A percentile compares a stretch with the other conserved stretches of the same genome.
Evolutionary conservation across 2,329 filamentous ascomycete genomes (phyloP).

Genomic region (Neophaeococcomyces mojaviensis): DNA sequence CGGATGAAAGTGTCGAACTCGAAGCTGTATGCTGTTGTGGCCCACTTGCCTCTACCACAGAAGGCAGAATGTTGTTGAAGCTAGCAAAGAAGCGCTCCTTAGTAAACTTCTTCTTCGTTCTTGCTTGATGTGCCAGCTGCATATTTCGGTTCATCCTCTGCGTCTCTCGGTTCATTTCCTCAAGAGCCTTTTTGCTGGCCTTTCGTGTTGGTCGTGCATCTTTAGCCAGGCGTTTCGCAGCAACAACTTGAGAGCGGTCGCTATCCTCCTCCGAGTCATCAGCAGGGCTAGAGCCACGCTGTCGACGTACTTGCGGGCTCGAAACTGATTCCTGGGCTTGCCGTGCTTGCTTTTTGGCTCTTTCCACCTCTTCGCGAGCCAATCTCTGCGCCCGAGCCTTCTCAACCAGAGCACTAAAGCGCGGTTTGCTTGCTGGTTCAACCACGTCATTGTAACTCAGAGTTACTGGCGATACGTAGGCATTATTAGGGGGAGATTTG

Average conservation of each 20-base stretch:
- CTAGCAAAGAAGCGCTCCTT: conserved; percentile 74
- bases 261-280: conserved; percentile 45
- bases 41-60: conserved; percentile 20
- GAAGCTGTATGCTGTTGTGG: conserved; percentile 21
- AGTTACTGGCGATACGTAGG: conserved; percentile 12
- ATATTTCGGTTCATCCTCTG: conserved; percentile 84
- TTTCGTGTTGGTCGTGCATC: conserved; percentile 63
- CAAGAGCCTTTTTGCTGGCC: conserved; percentile 86
- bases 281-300: conserved; percentile 24
- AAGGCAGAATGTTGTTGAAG: conserved; percentile 63
- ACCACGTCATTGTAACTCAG: conserved; percentile 12
- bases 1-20: conserved; percentile 46
- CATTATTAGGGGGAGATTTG: neutral
- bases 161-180: conserved; percentile 92
- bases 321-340: conserved; percentile 29
- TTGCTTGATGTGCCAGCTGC: conserved; percentile 83
- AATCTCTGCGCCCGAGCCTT: conserved; percentile 65
- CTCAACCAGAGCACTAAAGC: conserved; percentile 65
- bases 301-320: conserved; percentile 36
- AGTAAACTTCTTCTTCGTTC: conserved; percentile 83
- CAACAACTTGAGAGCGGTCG: conserved; percentile 55
- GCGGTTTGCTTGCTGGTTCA: conserved; percentile 41
- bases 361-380: conserved; percentile 54
- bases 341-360: conserved; percentile 32
- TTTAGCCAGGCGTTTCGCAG: conserved; percentile 55